Conservation (phyloP, 768 basidiomycete genomes). For the Leucogyrophana mollusca region DNA sequence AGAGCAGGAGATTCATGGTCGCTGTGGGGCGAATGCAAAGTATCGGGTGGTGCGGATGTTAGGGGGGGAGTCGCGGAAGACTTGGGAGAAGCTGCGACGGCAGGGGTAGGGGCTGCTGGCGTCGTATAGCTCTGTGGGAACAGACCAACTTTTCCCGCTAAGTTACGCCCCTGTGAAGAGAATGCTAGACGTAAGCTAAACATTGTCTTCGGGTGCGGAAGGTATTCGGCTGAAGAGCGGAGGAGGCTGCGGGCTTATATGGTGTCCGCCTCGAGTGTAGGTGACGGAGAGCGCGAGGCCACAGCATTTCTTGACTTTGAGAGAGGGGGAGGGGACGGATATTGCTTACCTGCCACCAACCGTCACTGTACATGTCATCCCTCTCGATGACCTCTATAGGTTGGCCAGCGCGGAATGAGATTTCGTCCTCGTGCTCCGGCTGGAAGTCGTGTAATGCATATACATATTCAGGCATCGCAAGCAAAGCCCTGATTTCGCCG, state of each 20-base stretch:
- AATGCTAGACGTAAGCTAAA: conserved; percentile 9
- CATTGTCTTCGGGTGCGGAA: conserved; percentile 4
- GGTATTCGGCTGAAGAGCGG: conserved; percentile 6
- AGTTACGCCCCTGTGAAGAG: conserved; percentile 70
- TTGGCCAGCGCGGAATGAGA: conserved; percentile 82
- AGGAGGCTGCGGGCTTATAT: conserved; percentile 6
- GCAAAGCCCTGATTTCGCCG: too few relatives aligned
- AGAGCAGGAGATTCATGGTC: conserved; percentile 42
- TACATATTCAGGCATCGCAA: conserved; percentile 74
- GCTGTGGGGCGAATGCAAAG: conserved; percentile 47
- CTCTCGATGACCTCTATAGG: conserved; percentile 87
- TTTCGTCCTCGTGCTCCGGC: conserved; percentile 94
- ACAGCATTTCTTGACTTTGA: conserved; percentile 12
- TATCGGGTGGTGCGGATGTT: conserved; percentile 15
- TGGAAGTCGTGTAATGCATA: conserved; percentile 85
- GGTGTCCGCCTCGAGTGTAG: conserved; percentile 16
- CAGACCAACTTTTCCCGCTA: conserved; percentile 78
- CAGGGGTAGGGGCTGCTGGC: conserved; percentile 42
- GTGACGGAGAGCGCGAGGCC: too few relatives aligned
- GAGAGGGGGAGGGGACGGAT: not conserved
- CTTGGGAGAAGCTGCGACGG: conserved; percentile 25
- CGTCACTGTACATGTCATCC: conserved; percentile 91
- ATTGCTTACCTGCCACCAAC: conserved; percentile 83
- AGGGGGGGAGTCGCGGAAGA: conserved; percentile 22
- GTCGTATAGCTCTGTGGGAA: conserved; percentile 92